A percentile compares a stretch with the other conserved stretches of the same genome.
These are phyloP conservation scores for Fusarium pilosicola DNA, from an alignment of 2,329 filamentous ascomycete genomes.

Conservation along the genomic window DNA sequence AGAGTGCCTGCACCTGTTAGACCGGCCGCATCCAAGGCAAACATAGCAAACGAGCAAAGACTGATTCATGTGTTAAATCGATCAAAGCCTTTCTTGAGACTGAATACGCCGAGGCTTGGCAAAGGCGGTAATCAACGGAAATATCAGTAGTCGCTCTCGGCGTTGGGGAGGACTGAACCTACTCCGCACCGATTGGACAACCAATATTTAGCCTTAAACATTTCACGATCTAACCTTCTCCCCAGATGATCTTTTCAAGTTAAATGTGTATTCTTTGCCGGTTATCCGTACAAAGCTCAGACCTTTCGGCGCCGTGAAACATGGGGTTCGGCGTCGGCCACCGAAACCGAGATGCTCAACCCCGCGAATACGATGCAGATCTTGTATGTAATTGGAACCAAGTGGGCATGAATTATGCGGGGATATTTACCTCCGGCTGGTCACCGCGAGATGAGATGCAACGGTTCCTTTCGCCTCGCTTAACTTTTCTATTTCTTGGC, in stretches of 20 bases:
- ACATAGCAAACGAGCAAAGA: too few relatives aligned
- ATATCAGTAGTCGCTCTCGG: neutral
- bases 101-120: neutral
- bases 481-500: neutral
- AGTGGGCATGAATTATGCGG: slow-evolving; percentile 20
- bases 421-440: slow-evolving; percentile 4
- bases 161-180: neutral
- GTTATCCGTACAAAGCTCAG: neutral
- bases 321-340: slow-evolving; percentile 7
- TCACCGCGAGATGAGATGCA: slow-evolving; percentile 10
- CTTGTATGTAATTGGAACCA: neutral
- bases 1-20: neutral
- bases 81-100: too few relatives aligned
- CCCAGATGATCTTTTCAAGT: neutral
- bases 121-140: neutral
- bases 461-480: slow-evolving; percentile 15
- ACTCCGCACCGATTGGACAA: neutral
- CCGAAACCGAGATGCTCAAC: slow-evolving; percentile 4
- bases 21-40: too few relatives aligned
- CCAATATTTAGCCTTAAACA: neutral
- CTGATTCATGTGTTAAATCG: rapidly evolving
- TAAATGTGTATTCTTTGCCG: neutral
- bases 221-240: neutral
- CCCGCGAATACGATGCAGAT: slow-evolving; percentile 14
- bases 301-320: neutral